Base-by-base conservation (phyloP, 129 eudicot genomes). In the Centella asiatica region DNA sequence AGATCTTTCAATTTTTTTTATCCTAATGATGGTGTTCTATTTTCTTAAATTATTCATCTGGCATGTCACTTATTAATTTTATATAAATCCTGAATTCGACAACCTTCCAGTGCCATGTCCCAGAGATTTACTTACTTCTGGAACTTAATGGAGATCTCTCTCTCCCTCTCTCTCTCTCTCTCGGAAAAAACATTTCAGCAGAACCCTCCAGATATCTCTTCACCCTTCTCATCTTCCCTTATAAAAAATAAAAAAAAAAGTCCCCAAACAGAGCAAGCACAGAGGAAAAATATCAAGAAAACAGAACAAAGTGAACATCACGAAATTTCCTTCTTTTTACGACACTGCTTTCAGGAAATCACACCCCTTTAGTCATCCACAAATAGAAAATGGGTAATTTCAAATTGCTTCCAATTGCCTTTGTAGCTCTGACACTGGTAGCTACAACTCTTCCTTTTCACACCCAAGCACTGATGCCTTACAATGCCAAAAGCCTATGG, bases 381-480 rank as follows among this genome's bases (percentile, higher is more conserved):
- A 15, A 12, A 3, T 32, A 19, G 2, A 34, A 54, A 46, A 60
- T 72, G 75, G 56, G 56, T 2, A 42, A 48, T 1, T 24, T 23
- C 0, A 66, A 45, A n/a, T 12, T 14, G 33, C 46, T 55, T 0
- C 53, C 62, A 1, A 32, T 57, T n/a, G 5, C 47, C 9, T 24
- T 49, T 37, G 27, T 77, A 10, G 2, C 60, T 13, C 15, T 77
- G 12, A 6, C 55, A 27, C 36, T 67, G 37, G 20, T 40, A 12
- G 33, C 64, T 14, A 23, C 55, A 25, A 0, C 57, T 0, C 1
- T 66, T 3, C 29, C 45, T 5, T 8, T 13, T 1, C 54, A 57
- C 40, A 58, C 70, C 10, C 29, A 58, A 1, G 83, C 78, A 39
- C 14, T 73, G 19, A 29, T 65, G 32, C 76, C 83, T 0, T 78